Evolutionary conservation across 768 basidiomycete genomes (phyloP), one percentile per base, ranked within the genome.

Genomic region (Suillus subaureus): DNA sequence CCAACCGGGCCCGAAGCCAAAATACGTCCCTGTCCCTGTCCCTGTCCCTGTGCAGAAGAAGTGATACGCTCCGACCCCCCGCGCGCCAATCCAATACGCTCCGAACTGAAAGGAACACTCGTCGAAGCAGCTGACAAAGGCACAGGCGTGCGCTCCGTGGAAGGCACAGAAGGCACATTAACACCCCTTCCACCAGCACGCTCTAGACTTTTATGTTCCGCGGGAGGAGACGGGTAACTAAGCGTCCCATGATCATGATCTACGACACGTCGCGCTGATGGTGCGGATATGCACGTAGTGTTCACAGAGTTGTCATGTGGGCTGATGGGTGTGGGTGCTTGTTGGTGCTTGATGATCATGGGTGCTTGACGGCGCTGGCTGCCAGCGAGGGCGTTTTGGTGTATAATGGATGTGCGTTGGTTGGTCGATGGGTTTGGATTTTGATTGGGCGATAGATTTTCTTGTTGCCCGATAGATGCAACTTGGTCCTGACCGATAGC

Each of bases 191-290:
- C 45, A 42, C 16, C 40, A 42, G 6, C 40, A 28, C 26, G 28
- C 21, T 23, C 63, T 18, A 64, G 61, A 64, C 21, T 57, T 3
- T 58, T 61, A 58, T 55, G 62, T n/a, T 77, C 72, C 2, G 45
- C 55, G 13, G 78, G 78, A 0, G 77, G 77, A 35, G 75, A 75
- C 55, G 75, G 72, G 63, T 77, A 73, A 52, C n/a, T 37, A n/a
- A 7, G 28, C 8, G 6, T 42, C 28, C 23, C 57, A 15, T 58
- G 55, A 56, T 57, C 55, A 15, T 58, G 55, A 56, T 57, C 56
- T 23, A 1, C 37, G 16, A 23, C n/a, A 11, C 56, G 56, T 2
- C 23, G 64, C 33, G 47, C 26, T 8, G 66, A 54, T 15, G 74
- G 67, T 18, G 74, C 67, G 4, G 69, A 67, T 35, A 68, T 39